Evolutionary conservation across 2,329 filamentous ascomycete genomes (phyloP), one percentile per base, ranked within the genome.

Genomic region (Periconia sp.): DNA sequence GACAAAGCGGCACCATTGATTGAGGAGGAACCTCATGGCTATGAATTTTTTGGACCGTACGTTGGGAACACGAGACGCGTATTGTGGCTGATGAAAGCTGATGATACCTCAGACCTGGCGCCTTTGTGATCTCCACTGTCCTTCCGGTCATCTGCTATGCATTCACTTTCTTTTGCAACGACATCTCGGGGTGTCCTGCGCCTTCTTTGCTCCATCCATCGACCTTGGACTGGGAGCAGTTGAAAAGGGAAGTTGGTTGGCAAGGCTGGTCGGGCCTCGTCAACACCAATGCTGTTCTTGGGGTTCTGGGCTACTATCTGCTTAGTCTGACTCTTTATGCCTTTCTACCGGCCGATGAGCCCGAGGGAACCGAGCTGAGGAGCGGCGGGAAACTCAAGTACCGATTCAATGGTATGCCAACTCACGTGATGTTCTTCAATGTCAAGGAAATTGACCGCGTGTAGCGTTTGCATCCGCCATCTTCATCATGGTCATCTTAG

Each of bases 161-260:
- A 58, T 86, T 92, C 65, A 80, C 85, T 33, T 95, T 96, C 65
- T 77, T 87, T 60, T 96, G 92, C 80, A 97, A 96, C 74, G 92
- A 97, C 69, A 77, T 95, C 52, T 87, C 89, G 7, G 92, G 94
- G 45, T 97, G 94, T 66, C 94, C 92, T 33, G 86, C 89, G 3
- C 90, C 92, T 3, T 90, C 88, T 4, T 78, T 92, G 7, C 79
- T 95, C 25, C 78, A 80, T 55, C 91, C 88, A 22, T 84, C 80
- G 43, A 87, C 82, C 7, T 73, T 96, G 46, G 84, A 84, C 29
- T 74, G 91, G 34, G 81, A 86, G 15, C 81, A 82, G 58, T 74
- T 96, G 56, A 94, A 92, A 75, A 67, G 76, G 41, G 90, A 96
- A 63, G 83, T 89, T 30, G 90, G 88, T 57, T 96, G 92, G 89